Conservation (phyloP, 225 moss, liverwort and hornwort genomes). For the Bryum argenteum region DNA sequence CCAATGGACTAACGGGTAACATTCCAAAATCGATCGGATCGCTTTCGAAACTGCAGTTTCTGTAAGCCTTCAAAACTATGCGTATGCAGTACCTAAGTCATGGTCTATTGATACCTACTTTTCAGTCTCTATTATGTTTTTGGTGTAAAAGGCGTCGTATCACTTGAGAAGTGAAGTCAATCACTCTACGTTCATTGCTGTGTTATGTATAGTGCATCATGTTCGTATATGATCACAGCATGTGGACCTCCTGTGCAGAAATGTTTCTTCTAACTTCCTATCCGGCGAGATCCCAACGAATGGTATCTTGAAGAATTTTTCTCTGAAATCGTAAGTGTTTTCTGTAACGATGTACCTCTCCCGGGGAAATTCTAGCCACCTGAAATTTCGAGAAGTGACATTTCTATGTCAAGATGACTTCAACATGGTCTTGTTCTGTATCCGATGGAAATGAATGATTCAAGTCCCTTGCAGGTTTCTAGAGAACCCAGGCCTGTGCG, state of each 20-base stretch:
- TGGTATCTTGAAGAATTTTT: conserved; percentile 59
- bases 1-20: conserved; percentile 53
- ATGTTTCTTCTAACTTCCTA: conserved; percentile 74
- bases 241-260: conserved; percentile 49
- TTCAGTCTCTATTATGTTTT: background rate
- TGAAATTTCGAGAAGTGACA: conserved; percentile 10
- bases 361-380: conserved; percentile 1
- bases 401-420: conserved; percentile 1
- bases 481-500: conserved; percentile 79
- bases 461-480: conserved; percentile 59
- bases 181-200: background rate
- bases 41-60: conserved; percentile 44
- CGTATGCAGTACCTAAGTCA: conserved; percentile 11
- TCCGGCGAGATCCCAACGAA: conserved; percentile 68
- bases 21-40: conserved; percentile 49
- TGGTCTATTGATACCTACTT: background rate
- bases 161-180: conserved; percentile 10
- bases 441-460: conserved; percentile 11
- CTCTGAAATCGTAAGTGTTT: conserved; percentile 62
- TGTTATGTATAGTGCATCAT: conserved; percentile 9
- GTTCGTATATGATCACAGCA: conserved; percentile 6
- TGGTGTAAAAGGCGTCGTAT: background rate
- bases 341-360: background rate
- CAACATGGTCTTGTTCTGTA: background rate
- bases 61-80: conserved; percentile 34